These are phyloP conservation scores for Grigorovia transvaalensis DNA, from an alignment of 805 yeast species.

Conservation along the genomic window DNA sequence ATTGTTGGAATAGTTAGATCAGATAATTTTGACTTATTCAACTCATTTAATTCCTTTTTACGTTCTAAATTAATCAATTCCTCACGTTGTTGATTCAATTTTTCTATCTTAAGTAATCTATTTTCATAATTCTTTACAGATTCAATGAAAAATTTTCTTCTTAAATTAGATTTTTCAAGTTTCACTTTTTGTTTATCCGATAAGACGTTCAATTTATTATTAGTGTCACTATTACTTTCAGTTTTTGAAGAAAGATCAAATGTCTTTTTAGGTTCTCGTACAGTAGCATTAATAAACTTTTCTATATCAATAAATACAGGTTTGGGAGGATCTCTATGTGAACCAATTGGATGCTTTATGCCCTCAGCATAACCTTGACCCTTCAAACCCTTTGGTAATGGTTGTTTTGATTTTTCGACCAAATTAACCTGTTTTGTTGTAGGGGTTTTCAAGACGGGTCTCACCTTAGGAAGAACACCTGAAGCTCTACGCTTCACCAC, in stretches of 20 bases:
- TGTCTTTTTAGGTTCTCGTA: slow-evolving; percentile 34
- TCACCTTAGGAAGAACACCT: slow-evolving; percentile 72
- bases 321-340: slow-evolving; percentile 44
- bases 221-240: neutral
- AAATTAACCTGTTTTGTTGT: slow-evolving; percentile 35
- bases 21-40: slow-evolving; percentile 20
- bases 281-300: slow-evolving; percentile 46
- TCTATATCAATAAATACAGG: slow-evolving; percentile 49
- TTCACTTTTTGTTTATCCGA: slow-evolving; percentile 20
- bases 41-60: slow-evolving; percentile 23
- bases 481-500: slow-evolving; percentile 27
- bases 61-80: slow-evolving; percentile 29
- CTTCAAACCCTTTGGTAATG: slow-evolving; percentile 35
- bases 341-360: slow-evolving; percentile 54
- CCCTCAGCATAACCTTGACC: slow-evolving; percentile 59
- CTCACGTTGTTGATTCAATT: slow-evolving; percentile 28
- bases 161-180: slow-evolving; percentile 41
- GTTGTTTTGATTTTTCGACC: slow-evolving; percentile 33
- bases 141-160: slow-evolving; percentile 60
- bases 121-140: slow-evolving; percentile 47
- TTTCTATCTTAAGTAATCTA: slow-evolving; percentile 31
- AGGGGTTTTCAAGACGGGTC: slow-evolving; percentile 66
- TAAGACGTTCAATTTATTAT: neutral
- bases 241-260: no score
- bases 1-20: slow-evolving; percentile 72